phyloP scores from a whole-genome alignment of 148 eudicot species.

The Vaccinium darrowii region DNA sequence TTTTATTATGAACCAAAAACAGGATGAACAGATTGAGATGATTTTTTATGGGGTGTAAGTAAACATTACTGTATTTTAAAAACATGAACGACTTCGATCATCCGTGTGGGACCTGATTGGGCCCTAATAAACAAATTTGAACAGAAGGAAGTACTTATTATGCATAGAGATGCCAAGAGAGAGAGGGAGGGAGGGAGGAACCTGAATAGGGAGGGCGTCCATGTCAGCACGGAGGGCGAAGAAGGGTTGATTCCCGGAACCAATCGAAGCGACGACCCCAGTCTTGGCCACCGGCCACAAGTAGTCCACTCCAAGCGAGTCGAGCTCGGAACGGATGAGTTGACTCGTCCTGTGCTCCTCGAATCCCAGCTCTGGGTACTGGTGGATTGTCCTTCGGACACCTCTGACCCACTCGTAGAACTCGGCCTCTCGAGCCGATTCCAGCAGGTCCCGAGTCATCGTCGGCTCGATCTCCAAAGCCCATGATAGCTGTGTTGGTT shows the following conservation, averaged over 20 bases:
- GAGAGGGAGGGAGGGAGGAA: slow-evolving; percentile 6
- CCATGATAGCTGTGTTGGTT: neutral
- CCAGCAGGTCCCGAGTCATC: slow-evolving; percentile 41
- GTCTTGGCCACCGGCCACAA: slow-evolving; percentile 63
- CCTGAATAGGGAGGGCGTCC: slow-evolving; percentile 80
- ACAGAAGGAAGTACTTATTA: no score
- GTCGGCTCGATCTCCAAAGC: slow-evolving; percentile 23
- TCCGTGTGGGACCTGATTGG: no score
- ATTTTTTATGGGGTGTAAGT: no score
- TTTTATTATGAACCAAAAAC: no score
- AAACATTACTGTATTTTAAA: no score
- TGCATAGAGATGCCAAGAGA: neutral
- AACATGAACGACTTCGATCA: no score
- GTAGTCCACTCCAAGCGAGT: slow-evolving; percentile 50
- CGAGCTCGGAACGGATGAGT: slow-evolving; percentile 57
- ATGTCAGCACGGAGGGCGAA: slow-evolving; percentile 72
- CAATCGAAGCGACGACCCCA: slow-evolving; percentile 58
- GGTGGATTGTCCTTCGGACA: slow-evolving; percentile 53
- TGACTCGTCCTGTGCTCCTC: slow-evolving; percentile 58
- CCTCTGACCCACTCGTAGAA: slow-evolving; percentile 53
- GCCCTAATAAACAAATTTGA: no score
- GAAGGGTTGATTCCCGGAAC: slow-evolving; percentile 54
- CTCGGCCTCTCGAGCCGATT: slow-evolving; percentile 49
- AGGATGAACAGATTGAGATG: no score
- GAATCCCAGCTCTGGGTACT: slow-evolving; percentile 64